These are phyloP conservation scores for Stephania japonica DNA, from an alignment of 164 flowering plant genomes.

Conservation along the genomic window DNA sequence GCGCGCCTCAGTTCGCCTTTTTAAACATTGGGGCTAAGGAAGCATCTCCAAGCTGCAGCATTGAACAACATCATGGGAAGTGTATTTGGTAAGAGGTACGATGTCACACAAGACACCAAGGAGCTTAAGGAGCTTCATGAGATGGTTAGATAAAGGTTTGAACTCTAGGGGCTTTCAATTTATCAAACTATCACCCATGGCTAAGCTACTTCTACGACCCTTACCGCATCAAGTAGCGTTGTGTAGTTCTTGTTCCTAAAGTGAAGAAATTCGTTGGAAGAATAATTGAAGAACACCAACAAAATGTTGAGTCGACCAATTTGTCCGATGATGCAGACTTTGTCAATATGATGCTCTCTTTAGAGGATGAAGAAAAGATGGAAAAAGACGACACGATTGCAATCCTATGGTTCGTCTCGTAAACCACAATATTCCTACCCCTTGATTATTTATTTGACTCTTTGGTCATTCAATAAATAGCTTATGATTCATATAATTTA, in stretches of 20 bases:
- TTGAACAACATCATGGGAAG: constrained; percentile 58
- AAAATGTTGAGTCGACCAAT: not conserved
- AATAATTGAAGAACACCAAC: constrained; percentile 43
- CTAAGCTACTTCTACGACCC: constrained; percentile 46
- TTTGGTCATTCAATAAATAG: not conserved
- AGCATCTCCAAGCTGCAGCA: constrained; percentile 49
- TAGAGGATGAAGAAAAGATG: constrained; percentile 53
- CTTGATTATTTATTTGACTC: not conserved
- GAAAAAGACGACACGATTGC: constrained; percentile 55
- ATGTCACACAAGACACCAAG: constrained; percentile 6
- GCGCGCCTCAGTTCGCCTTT: too few relatives aligned
- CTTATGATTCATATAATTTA: not conserved
- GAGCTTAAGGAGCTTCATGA: constrained; percentile 37
- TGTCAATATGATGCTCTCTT: constrained; percentile 50
- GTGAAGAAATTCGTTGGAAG: constrained; percentile 38
- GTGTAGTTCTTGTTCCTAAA: constrained; percentile 45
- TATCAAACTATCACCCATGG: constrained; percentile 67
- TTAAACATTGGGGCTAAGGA: too few relatives aligned
- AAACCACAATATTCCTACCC: not conserved
- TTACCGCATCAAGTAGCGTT: constrained; percentile 32
- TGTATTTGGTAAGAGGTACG: constrained; percentile 57
- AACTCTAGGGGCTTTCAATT: constrained; percentile 69
- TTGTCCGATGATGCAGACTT: constrained; percentile 29
- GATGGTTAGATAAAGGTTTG: constrained; percentile 72
- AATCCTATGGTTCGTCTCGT: constrained; percentile 40